Base-by-base conservation (phyloP, 2,329 filamentous ascomycete genomes). In the Escovopsis weberi region DNA sequence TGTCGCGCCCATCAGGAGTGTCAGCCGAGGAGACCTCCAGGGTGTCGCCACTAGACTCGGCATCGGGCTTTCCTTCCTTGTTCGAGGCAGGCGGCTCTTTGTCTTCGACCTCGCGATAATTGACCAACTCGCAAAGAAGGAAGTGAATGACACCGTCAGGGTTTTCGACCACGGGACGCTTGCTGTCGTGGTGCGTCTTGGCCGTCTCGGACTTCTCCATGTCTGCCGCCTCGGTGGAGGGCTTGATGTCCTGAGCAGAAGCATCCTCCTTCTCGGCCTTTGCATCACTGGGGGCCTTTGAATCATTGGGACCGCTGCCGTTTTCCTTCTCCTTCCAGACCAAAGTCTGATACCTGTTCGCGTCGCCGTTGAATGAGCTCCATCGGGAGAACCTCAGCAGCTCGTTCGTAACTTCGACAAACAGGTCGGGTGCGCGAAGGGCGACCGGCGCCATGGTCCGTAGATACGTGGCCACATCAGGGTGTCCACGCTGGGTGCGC, bases 91-190 rank as follows among this genome's bases (percentile, higher is more conserved):
- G 46, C 11, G 72, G 60, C 45, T 88, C 82, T 54, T 83, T 88
- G 55, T 96, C 89, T 33, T 94, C 85, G 5, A 94, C 86, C 56
- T 94, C 88, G 53, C 83, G 82, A 63, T 94, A 96, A 40, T 85
- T 88, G 43, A 95, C 70, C 38, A 98, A 68, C 59, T 98, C 91
- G 45, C 85, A 93, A 4, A 98, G 77, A 19, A 98, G 70, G 61
- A 94, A 98, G 55, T 96, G 86, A 45, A 98, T 81, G 4, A 98
- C 86, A 4, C 91, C 91, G 59, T 96, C 91, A 0, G 89, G 86
- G 48, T 91, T 87, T 59, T 95, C 88, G 6, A 95, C 79, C 11
- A 88, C 72, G 1, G 91, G 89, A 8, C 84, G 70, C 62, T 93
- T 95, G 35, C 77, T 63, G 46, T 95, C 87, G 33, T 64, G 58